Evolutionary conservation across 2,329 filamentous ascomycete species (phyloP), one percentile per base, ranked within the genome.

Genomic region (Trichoderma pleuroti): DNA sequence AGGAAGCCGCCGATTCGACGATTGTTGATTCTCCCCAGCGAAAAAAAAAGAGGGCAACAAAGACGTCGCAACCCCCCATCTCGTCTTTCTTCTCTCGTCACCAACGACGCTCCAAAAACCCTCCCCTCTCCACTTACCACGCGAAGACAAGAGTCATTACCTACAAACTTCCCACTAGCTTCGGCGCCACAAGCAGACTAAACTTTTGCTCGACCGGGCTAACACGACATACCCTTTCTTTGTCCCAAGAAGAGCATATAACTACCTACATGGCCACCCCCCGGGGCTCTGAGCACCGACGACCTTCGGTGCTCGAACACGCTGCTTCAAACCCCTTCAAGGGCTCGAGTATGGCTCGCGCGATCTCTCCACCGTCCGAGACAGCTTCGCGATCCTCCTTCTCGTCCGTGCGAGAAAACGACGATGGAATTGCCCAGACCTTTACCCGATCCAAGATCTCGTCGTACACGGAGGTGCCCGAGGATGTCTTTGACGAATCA

Each of bases 381-480:
- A 78, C 79, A 74, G 81, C 78, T 66, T 81, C 80, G 5, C 85
- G 87, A 72, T 86, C 86, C 34, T 90, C 87, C 71, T 90, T 90
- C 80, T 89, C 87, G 34, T 90, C 87, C 59, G 87, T 90, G 71
- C 84, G 87, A 72, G 87, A 90, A 81, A 85, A 86, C 77, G 86
- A 88, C 76, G 83, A 84, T 74, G 85, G 86, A 72, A 80, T 89
- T 34, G 85, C 86, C 70, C 89, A 91, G 81, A 87, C 86, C 69
- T 91, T 91, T 74, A 90, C 88, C 63, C 85, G 85, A 68, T 86
- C 87, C 77, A 90, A 90, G 78, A 81, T 90, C 72, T 90, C 88
- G 42, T 88, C 86, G 69, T 90, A 89, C 76, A 82, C 82, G 59
- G 79, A 81, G 70, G 78, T 79, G 32, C 79, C 83, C 74, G 86